These are phyloP conservation scores for Paecilomyces sp. DNA, from an alignment of 2,329 filamentous ascomycete genomes.

Conservation along the genomic window DNA sequence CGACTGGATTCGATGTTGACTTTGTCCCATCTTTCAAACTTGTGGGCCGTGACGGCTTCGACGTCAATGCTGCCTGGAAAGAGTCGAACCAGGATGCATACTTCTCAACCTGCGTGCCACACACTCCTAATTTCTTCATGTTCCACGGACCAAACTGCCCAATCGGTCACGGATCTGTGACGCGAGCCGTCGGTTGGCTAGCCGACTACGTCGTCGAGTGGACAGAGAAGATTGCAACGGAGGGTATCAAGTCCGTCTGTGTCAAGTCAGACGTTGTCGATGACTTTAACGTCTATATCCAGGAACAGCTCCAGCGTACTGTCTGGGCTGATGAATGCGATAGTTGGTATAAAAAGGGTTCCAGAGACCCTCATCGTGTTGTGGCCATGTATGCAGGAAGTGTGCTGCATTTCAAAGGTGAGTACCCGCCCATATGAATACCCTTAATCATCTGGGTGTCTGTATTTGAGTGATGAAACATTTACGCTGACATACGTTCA, in stretches of 20 bases:
- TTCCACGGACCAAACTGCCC: neutral
- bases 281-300: conserved; percentile 11
- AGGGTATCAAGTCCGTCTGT: neutral
- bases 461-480: neutral
- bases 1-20: conserved; percentile 35
- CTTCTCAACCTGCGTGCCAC: conserved; percentile 10
- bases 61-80: conserved; percentile 14
- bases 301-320: conserved; percentile 11
- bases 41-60: conserved; percentile 18
- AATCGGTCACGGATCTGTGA: neutral
- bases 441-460: neutral
- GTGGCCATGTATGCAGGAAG: conserved; percentile 8
- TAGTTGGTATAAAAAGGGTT: conserved; percentile 10
- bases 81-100: conserved; percentile 13
- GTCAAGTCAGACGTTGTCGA: conserved; percentile 2
- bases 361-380: conserved; percentile 3
- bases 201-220: neutral
- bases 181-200: neutral
- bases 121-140: conserved; percentile 21
- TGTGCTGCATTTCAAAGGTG: conserved; percentile 2
- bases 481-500: neutral
- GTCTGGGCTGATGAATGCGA: conserved; percentile 12
- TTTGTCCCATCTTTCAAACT: conserved; percentile 29
- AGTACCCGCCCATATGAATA: neutral
- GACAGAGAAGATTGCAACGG: neutral